phyloP scores from a whole-genome alignment of 495 filamentous ascomycete species.

The Podospora conica region DNA sequence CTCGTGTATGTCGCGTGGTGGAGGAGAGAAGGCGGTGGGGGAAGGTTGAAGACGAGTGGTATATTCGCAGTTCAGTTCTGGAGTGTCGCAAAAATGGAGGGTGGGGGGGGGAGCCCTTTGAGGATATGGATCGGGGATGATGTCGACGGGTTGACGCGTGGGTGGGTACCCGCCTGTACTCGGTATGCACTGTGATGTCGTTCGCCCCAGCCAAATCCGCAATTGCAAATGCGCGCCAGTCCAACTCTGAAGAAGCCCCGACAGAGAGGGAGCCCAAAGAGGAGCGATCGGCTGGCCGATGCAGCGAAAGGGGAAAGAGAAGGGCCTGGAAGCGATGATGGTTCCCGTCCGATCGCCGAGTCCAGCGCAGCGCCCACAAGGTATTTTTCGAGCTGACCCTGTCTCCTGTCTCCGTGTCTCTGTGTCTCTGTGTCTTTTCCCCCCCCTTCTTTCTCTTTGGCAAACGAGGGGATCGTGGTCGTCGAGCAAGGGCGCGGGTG shows the following conservation, averaged over 20 bases:
- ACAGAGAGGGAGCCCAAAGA: no score
- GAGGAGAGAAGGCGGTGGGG: background rate
- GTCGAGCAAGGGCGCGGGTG: no score
- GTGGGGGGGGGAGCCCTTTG: background rate
- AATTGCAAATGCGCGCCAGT: background rate
- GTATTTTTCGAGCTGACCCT: no score
- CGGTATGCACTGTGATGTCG: background rate
- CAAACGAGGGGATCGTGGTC: no score
- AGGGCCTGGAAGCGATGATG: background rate
- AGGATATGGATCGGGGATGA: background rate
- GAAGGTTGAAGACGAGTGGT: background rate
- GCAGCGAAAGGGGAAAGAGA: background rate
- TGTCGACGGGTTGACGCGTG: background rate
- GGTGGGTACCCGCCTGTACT: background rate
- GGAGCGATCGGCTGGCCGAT: background rate
- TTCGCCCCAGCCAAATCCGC: background rate
- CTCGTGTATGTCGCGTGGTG: background rate
- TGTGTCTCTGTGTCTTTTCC: no score
- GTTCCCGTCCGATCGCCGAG: background rate
- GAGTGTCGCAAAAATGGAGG: background rate
- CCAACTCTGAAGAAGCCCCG: no score
- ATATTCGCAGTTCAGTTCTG: background rate
- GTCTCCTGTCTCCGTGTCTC: no score
- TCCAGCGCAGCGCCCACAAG: no score
- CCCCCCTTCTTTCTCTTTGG: no score